These are phyloP conservation scores for Albatrellus ellisii DNA, from an alignment of 768 basidiomycete genomes.

Conservation along the genomic window DNA sequence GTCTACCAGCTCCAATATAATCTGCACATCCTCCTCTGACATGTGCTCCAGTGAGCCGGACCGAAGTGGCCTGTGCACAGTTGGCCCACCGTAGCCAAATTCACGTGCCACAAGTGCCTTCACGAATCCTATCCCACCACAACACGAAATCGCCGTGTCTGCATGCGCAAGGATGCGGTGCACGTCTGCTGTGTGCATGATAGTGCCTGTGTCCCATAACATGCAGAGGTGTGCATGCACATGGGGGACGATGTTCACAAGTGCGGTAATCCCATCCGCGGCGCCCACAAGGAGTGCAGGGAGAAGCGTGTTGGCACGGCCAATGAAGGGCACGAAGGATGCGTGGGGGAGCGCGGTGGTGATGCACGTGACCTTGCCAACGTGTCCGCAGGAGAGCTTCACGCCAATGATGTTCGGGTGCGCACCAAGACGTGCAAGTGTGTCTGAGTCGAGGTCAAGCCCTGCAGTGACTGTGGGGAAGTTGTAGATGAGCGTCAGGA, in stretches of 20 bases:
- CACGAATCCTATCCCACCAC: slow-evolving; percentile 56
- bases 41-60: slow-evolving; percentile 10
- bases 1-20: slow-evolving; percentile 19
- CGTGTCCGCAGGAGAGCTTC: slow-evolving; percentile 75
- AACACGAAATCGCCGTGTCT: slow-evolving; percentile 49
- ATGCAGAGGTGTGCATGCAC: slow-evolving; percentile 7
- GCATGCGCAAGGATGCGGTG: slow-evolving; percentile 52
- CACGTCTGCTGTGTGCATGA: slow-evolving; percentile 44
- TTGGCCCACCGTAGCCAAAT: slow-evolving; percentile 47
- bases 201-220: slow-evolving; percentile 24
- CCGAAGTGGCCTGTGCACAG: slow-evolving; percentile 18
- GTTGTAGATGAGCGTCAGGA: slow-evolving; percentile 75
- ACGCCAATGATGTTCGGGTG: slow-evolving; percentile 82
- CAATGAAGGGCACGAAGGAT: slow-evolving; percentile 62
- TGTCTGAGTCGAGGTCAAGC: slow-evolving; percentile 75
- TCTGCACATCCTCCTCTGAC: slow-evolving; percentile 10
- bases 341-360: slow-evolving; percentile 38
- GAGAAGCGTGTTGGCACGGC: slow-evolving; percentile 57
- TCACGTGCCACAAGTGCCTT: slow-evolving; percentile 49
- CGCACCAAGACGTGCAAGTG: slow-evolving; percentile 48
- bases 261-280: slow-evolving; percentile 53
- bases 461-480: slow-evolving; percentile 75
- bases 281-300: slow-evolving; percentile 49
- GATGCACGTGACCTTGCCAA: slow-evolving; percentile 74
- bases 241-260: slow-evolving; percentile 35